Percentiles rank a stretch among this genome's conserved stretches.
phyloP scores from a whole-genome alignment of 768 basidiomycete species.

The Tylopilus sp. region DNA sequence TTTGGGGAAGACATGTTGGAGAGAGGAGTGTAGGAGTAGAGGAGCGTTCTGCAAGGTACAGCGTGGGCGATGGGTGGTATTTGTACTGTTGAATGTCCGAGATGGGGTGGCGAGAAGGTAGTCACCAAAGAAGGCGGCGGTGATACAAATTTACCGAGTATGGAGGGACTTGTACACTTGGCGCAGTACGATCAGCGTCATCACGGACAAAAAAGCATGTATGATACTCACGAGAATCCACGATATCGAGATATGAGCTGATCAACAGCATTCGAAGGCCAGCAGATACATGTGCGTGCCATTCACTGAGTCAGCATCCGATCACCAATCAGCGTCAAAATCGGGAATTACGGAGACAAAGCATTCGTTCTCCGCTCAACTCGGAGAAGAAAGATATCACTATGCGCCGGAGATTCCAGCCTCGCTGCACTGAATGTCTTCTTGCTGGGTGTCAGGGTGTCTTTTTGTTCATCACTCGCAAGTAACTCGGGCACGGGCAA shows the following conservation, averaged over 20 bases:
- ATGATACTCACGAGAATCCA: conserved; percentile 12
- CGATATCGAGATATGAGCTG: neutral
- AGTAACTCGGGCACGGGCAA: too few species aligned
- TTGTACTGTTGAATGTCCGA: neutral
- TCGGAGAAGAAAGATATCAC: too few species aligned
- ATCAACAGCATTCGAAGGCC: neutral
- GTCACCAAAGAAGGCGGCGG: neutral
- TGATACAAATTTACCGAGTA: neutral
- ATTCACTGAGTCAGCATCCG: too few species aligned
- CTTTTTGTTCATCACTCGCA: too few species aligned
- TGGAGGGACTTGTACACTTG: conserved; percentile 2
- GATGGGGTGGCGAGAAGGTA: neutral
- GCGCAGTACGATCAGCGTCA: neutral
- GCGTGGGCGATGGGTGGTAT: conserved; percentile 5
- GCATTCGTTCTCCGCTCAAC: too few species aligned
- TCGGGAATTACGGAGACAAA: too few species aligned
- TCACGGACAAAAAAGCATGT: conserved; percentile 9
- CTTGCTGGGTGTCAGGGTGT: too few species aligned
- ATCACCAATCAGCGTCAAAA: too few species aligned
- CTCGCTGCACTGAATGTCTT: too few species aligned
- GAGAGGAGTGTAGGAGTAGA: neutral
- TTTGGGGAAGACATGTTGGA: conserved; percentile 43
- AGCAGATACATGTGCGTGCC: too few species aligned
- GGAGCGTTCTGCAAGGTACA: neutral
- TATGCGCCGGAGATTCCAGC: too few species aligned